Evolutionary conservation across 768 basidiomycete genomes (phyloP).

Genomic region (Mycena belliarum): DNA sequence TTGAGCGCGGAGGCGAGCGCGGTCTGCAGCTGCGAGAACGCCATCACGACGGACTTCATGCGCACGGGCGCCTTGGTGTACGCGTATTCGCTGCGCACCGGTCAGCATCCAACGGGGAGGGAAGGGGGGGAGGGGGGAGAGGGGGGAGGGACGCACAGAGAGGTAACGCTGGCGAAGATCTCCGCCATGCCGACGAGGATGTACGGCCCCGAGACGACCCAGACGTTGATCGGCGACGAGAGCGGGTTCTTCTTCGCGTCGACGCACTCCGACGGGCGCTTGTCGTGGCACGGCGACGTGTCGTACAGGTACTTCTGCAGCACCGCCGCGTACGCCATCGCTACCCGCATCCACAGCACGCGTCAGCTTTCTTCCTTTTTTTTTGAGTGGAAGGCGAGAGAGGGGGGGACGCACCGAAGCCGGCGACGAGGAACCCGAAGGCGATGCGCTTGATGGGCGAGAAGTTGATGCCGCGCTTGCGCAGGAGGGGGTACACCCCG

Average conservation of each 20-base stretch:
- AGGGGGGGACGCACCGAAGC: constrained; percentile 29
- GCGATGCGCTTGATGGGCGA: constrained; percentile 53
- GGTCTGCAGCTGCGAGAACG: constrained; percentile 49
- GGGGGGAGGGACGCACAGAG: constrained; percentile 28
- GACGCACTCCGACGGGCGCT: constrained; percentile 42
- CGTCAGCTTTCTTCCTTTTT: no score
- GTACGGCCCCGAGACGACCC: constrained; percentile 51
- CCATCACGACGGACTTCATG: constrained; percentile 66
- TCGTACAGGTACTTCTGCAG: constrained; percentile 47
- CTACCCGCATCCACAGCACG: constrained; percentile 23
- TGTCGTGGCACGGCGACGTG: constrained; percentile 45
- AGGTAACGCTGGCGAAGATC: constrained; percentile 61
- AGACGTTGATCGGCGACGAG: constrained; percentile 48
- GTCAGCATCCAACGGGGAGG: no score
- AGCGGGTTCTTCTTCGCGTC: constrained; percentile 31
- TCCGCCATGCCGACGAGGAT: constrained; percentile 59
- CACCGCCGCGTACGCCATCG: constrained; percentile 54
- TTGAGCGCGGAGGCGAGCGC: constrained; percentile 53
- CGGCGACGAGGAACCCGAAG: constrained; percentile 52
- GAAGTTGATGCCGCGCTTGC: constrained; percentile 47
- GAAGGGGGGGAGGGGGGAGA: no score
- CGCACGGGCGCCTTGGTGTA: constrained; percentile 57
- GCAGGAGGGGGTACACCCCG: constrained; percentile 49
- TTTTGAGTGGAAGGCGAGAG: no score
- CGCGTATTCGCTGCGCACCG: constrained; percentile 34